These are phyloP conservation scores for Azolla pinnata DNA, from an alignment of 75 land plant genomes.

Conservation along the genomic window DNA sequence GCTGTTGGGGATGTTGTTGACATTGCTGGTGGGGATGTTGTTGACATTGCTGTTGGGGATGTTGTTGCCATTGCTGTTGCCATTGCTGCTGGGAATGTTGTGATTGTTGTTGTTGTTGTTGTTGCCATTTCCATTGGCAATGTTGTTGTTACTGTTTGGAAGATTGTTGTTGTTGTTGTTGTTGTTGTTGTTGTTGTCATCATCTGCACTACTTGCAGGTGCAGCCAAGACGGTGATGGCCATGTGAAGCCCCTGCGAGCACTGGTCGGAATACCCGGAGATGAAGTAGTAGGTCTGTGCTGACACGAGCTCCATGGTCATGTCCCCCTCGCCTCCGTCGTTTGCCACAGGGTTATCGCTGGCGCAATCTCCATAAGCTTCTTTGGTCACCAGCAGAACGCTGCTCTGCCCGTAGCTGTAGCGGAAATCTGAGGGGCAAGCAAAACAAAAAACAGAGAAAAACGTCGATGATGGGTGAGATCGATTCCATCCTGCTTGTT, in stretches of 20 bases:
- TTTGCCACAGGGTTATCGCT: not conserved
- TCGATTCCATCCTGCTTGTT: not conserved
- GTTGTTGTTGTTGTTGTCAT: not conserved
- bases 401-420: not conserved
- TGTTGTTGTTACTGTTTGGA: too few relatives aligned
- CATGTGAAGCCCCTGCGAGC: not conserved
- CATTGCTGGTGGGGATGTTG: not conserved
- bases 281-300: constrained; percentile 5
- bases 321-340: constrained; percentile 4
- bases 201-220: not conserved
- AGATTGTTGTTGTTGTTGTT: not conserved
- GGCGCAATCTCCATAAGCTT: not conserved
- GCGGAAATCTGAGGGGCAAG: not conserved
- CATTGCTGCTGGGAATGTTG: not conserved
- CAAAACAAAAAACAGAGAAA: not conserved
- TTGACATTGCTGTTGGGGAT: not conserved
- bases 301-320: not conserved
- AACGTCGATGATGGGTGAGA: not conserved
- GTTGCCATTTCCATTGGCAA: too few relatives aligned
- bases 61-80: not conserved
- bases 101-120: too few relatives aligned
- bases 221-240: not conserved
- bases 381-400: constrained; percentile 2
- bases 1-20: not conserved
- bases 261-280: not conserved